Evolutionary conservation across 73 alveolate species (phyloP).

Genomic region (Paramecium sonneborni): DNA sequence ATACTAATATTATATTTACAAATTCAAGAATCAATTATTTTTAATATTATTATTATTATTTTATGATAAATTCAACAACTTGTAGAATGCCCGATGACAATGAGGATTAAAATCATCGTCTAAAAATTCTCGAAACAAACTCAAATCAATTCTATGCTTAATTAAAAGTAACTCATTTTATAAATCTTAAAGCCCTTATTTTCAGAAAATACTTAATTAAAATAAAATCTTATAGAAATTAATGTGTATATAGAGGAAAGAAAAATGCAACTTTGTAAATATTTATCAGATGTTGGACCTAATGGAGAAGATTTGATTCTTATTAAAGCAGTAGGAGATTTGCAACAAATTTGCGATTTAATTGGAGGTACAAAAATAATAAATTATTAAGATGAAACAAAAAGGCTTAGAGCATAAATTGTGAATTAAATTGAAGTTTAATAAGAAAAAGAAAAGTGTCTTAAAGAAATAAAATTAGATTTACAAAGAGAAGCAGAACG

Average conservation of each 20-base stretch:
- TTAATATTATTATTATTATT: slow-evolving; percentile 24
- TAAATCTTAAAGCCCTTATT: slow-evolving; percentile 1
- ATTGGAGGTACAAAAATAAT: not conserved
- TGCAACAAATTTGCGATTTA: slow-evolving; percentile 5
- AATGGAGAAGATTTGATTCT: slow-evolving; percentile 35
- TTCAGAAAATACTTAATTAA: slow-evolving; percentile 19
- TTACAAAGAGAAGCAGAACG: not conserved
- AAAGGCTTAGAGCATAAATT: not conserved
- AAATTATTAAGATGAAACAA: not conserved
- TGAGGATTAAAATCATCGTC: not conserved
- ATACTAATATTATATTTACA: no score
- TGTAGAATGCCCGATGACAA: not conserved
- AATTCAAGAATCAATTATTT: no score
- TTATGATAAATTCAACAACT: not conserved
- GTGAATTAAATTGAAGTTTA: not conserved
- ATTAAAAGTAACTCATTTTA: not conserved
- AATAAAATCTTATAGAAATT: not conserved
- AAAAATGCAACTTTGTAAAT: slow-evolving; percentile 21
- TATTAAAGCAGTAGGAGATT: slow-evolving; percentile 17
- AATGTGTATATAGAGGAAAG: slow-evolving; percentile 36
- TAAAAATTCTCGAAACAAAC: not conserved
- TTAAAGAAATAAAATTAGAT: not conserved
- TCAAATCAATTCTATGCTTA: not conserved
- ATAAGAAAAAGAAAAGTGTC: not conserved
- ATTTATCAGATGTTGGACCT: slow-evolving; percentile 16